A percentile compares a stretch with the other conserved stretches of the same genome.
These are phyloP conservation scores for Aspergillus fijiensis DNA, from an alignment of 2,329 filamentous ascomycete genomes.

Conservation along the genomic window DNA sequence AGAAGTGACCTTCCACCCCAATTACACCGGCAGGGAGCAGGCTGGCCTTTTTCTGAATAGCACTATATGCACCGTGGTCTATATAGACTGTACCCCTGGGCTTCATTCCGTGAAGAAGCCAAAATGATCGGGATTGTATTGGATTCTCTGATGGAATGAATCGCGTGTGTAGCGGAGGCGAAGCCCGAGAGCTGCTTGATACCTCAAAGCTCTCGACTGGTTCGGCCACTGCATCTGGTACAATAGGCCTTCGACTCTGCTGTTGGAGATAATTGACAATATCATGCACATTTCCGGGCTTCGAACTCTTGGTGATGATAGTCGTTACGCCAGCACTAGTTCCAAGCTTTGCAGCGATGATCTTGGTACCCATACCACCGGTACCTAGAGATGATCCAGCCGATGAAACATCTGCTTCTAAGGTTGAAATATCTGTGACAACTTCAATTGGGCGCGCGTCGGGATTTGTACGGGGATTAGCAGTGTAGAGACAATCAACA, in stretches of 20 bases:
- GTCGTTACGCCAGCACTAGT: conserved; percentile 95
- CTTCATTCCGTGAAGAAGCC: conserved; percentile 88
- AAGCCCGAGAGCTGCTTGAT: conserved; percentile 38
- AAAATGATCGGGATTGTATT: conserved; percentile 92
- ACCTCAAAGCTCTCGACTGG: conserved; percentile 33
- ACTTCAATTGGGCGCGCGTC: conserved; percentile 89
- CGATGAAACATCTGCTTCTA: conserved; percentile 87
- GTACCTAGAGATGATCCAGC: conserved; percentile 87
- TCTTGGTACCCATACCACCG: conserved; percentile 97
- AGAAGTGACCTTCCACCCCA: conserved; percentile 82
- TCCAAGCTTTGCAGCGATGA: conserved; percentile 85
- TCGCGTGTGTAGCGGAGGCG: conserved; percentile 77
- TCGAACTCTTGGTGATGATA: conserved; percentile 90
- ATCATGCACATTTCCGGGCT: conserved; percentile 82
- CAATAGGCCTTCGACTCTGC: conserved; percentile 49
- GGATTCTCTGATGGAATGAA: conserved; percentile 83
- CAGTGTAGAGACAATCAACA: conserved; percentile 95
- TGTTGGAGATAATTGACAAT: conserved; percentile 81
- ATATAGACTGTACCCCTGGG: conserved; percentile 92
- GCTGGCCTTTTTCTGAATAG: conserved; percentile 78
- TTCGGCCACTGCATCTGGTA: conserved; percentile 20
- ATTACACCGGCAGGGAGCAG: conserved; percentile 89
- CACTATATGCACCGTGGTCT: conserved; percentile 81
- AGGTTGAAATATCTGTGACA: conserved; percentile 78
- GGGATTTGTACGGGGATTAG: conserved; percentile 82